Percentiles rank a stretch among this genome's conserved stretches.
phyloP scores from a whole-genome alignment of 164 flowering plant species.

The Dillenia suffruticosa region DNA sequence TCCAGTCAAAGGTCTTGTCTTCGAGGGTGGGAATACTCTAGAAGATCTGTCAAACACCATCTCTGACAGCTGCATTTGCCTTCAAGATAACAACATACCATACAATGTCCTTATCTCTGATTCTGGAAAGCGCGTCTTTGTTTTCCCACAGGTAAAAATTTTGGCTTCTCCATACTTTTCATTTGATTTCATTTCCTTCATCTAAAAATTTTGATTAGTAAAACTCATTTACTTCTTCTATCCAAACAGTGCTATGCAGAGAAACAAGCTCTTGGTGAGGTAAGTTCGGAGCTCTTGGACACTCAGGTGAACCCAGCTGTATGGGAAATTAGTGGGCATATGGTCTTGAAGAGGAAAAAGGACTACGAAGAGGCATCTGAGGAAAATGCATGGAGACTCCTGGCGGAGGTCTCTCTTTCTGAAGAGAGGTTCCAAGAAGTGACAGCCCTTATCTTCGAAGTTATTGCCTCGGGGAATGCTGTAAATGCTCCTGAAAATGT shows the following conservation, averaged over 20 bases:
- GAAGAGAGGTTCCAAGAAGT: constrained; percentile 55
- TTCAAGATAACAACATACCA: constrained; percentile 63
- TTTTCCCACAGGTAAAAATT: constrained; percentile 53
- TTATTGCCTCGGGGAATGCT: constrained; percentile 26
- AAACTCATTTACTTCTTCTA: too few relatives aligned
- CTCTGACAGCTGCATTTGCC: constrained; percentile 51
- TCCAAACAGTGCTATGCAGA: constrained; percentile 63
- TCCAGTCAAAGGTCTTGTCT: constrained; percentile 62
- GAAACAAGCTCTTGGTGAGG: constrained; percentile 77
- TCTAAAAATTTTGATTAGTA: too few relatives aligned
- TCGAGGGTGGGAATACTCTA: constrained; percentile 48
- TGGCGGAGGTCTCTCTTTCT: constrained; percentile 50
- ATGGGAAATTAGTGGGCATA: constrained; percentile 78
- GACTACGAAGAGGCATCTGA: constrained; percentile 54
- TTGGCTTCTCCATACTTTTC: background rate
- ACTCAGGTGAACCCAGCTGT: constrained; percentile 77
- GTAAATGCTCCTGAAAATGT: constrained; percentile 1
- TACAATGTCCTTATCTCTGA: constrained; percentile 63
- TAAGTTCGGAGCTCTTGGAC: constrained; percentile 53
- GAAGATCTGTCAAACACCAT: constrained; percentile 38
- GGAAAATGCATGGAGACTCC: constrained; percentile 54
- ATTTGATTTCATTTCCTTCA: too few relatives aligned
- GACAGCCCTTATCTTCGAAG: constrained; percentile 40
- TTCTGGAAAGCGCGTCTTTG: constrained; percentile 48
- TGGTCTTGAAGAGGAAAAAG: constrained; percentile 57